These are phyloP conservation scores for Aegilops tauschii DNA, from an alignment of 176 grass and related monocot genomes.

Conservation along the genomic window DNA sequence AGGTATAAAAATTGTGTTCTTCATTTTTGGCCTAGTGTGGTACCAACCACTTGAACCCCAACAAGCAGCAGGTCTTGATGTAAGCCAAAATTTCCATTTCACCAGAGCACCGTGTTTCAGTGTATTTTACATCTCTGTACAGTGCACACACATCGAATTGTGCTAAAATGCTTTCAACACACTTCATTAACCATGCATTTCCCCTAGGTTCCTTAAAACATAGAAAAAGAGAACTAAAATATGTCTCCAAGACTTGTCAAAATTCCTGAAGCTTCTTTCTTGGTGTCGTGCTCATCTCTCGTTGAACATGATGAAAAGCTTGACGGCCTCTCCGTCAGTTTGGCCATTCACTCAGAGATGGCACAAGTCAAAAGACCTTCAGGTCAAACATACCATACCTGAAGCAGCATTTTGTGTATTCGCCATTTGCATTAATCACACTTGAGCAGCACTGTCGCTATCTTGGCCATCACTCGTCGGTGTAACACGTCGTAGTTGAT, in stretches of 20 bases:
- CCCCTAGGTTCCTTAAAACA: background rate
- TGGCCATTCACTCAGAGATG: constrained; percentile 29
- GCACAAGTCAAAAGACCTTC: background rate
- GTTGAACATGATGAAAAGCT: constrained; percentile 30
- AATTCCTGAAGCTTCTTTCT: background rate
- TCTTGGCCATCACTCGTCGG: background rate
- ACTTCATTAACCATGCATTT: background rate
- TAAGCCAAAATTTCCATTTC: background rate
- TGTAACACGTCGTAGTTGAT: constrained; percentile 41
- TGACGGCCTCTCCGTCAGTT: constrained; percentile 18
- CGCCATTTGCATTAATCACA: background rate
- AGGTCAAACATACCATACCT: background rate
- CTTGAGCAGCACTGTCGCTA: background rate
- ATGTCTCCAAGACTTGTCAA: background rate
- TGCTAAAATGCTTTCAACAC: background rate
- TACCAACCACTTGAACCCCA: too few relatives aligned
- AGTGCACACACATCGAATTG: background rate
- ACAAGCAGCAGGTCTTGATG: background rate
- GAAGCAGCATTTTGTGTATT: background rate
- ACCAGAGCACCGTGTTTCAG: background rate
- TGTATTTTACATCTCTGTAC: background rate
- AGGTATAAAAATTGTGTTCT: too few relatives aligned
- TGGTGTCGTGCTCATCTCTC: constrained; percentile 9
- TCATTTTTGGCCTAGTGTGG: too few relatives aligned
- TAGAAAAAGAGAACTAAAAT: background rate